A percentile compares a stretch with the other conserved stretches of the same genome.
Conservation (phyloP, 1,284 basidiomycete genomes). For the Irpex sp. region DNA sequence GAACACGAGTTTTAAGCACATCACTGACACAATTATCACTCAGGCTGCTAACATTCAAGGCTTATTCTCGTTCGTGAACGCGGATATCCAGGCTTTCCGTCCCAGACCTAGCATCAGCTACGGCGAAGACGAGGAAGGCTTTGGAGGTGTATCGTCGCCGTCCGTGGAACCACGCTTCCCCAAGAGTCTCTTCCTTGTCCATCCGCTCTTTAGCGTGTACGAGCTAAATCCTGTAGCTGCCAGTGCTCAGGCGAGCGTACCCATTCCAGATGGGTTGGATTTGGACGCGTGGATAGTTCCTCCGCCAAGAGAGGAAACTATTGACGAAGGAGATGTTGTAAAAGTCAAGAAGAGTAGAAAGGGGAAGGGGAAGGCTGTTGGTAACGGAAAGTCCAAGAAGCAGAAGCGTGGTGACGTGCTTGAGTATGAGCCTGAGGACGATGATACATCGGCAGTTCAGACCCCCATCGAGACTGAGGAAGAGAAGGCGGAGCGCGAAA, state of each 20-base stretch:
- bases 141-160: slow-evolving; percentile 26
- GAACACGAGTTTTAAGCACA: neutral
- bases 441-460: slow-evolving; percentile 27
- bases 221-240: slow-evolving; percentile 84
- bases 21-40: neutral
- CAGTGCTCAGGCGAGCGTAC: slow-evolving; percentile 77
- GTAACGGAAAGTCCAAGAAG: slow-evolving; percentile 25
- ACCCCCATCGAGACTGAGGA: slow-evolving; percentile 49
- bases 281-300: slow-evolving; percentile 82
- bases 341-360: slow-evolving; percentile 36
- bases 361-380: slow-evolving; percentile 38
- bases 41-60: slow-evolving; percentile 79
- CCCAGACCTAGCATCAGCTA: slow-evolving; percentile 35
- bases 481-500: slow-evolving; percentile 51
- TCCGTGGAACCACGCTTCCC: slow-evolving; percentile 57
- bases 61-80: slow-evolving; percentile 75
- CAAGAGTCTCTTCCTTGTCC: slow-evolving; percentile 84
- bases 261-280: slow-evolving; percentile 79
- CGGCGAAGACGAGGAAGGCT: slow-evolving; percentile 30
- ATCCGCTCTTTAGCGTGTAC: slow-evolving; percentile 75
- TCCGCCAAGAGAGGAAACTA: slow-evolving; percentile 40
- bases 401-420: slow-evolving; percentile 32
- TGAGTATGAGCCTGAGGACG: slow-evolving; percentile 25
- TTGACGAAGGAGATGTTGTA: slow-evolving; percentile 17
- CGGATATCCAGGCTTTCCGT: slow-evolving; percentile 65